Percentiles rank a stretch among this genome's conserved stretches.
These are phyloP conservation scores for Zea mays DNA, from an alignment of 176 grass and related monocot species.

Conservation along the genomic window DNA sequence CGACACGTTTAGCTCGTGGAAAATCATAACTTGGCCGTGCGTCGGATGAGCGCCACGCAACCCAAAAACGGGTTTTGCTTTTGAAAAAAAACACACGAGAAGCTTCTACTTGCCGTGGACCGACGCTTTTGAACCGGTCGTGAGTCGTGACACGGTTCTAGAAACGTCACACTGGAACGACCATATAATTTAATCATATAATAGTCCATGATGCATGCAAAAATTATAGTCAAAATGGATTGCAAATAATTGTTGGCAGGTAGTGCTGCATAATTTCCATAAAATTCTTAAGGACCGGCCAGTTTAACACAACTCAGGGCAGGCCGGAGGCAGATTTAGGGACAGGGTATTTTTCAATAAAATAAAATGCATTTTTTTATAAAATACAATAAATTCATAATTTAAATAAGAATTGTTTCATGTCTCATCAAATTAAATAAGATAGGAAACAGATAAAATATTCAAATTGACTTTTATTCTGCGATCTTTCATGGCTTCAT, in stretches of 20 bases:
- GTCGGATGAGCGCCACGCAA: not conserved
- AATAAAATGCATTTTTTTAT: too few species aligned
- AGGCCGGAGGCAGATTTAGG: too few species aligned
- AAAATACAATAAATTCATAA: too few species aligned
- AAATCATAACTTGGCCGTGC: constrained; percentile 9
- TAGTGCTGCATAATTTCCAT: not conserved
- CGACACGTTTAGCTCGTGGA: constrained; percentile 42
- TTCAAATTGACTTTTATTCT: too few species aligned
- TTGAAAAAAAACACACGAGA: not conserved
- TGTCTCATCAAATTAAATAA: too few species aligned
- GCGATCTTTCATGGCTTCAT: too few species aligned
- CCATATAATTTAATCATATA: not conserved
- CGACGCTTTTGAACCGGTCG: constrained; percentile 37
- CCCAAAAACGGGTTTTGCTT: not conserved
- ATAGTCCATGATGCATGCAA: not conserved
- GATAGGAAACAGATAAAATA: too few species aligned
- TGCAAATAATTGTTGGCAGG: not conserved
- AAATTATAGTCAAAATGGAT: not conserved
- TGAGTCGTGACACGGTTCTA: not conserved
- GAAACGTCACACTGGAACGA: not conserved
- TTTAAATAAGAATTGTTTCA: too few species aligned
- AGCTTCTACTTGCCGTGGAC: not conserved
- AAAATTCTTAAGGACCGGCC: not conserved
- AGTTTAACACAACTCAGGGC: not conserved
- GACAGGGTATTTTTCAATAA: too few species aligned